phyloP scores from a whole-genome alignment of 2,329 filamentous ascomycete genomes.

The Epichloe festucae region DNA sequence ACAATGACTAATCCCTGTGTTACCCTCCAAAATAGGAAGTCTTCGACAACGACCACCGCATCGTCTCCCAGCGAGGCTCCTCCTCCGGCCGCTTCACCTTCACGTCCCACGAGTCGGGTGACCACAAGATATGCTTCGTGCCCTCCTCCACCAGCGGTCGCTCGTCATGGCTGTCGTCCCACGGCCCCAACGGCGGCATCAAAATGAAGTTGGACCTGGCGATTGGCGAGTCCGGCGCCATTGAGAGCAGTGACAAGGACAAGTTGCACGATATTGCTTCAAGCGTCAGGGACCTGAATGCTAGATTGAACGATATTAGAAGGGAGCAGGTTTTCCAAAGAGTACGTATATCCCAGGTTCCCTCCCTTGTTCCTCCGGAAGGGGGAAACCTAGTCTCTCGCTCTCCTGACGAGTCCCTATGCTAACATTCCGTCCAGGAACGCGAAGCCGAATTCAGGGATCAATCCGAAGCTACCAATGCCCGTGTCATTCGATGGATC shows the following conservation, averaged over 20 bases:
- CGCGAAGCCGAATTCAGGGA: slow-evolving; percentile 96
- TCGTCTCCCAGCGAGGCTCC: slow-evolving; percentile 73
- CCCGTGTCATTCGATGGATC: slow-evolving; percentile 86
- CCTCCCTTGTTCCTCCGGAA: neutral
- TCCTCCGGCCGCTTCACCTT: slow-evolving; percentile 83
- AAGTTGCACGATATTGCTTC: slow-evolving; percentile 84
- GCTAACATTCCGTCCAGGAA: slow-evolving; percentile 44
- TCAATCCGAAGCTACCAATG: slow-evolving; percentile 88
- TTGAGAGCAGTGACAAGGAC: slow-evolving; percentile 84
- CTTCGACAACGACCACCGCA: slow-evolving; percentile 95
- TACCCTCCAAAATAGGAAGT: slow-evolving; percentile 45
- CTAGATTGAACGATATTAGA: slow-evolving; percentile 73
- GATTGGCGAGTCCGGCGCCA: slow-evolving; percentile 86
- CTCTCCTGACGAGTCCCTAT: neutral
- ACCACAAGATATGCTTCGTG: slow-evolving; percentile 91
- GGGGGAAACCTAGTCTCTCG: neutral
- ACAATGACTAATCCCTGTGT: neutral
- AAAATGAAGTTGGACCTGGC: slow-evolving; percentile 79
- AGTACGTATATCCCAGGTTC: slow-evolving; percentile 35
- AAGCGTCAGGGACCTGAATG: slow-evolving; percentile 82
- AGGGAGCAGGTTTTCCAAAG: slow-evolving; percentile 94
- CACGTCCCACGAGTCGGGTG: slow-evolving; percentile 83
- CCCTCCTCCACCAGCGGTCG: slow-evolving; percentile 61
- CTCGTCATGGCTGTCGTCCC: slow-evolving; percentile 57
- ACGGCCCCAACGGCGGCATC: slow-evolving; percentile 59